A percentile compares a stretch with the other conserved stretches of the same genome.
These are phyloP conservation scores for Leccinum solheimii DNA, from an alignment of 1,284 basidiomycete genomes.

Conservation along the genomic window DNA sequence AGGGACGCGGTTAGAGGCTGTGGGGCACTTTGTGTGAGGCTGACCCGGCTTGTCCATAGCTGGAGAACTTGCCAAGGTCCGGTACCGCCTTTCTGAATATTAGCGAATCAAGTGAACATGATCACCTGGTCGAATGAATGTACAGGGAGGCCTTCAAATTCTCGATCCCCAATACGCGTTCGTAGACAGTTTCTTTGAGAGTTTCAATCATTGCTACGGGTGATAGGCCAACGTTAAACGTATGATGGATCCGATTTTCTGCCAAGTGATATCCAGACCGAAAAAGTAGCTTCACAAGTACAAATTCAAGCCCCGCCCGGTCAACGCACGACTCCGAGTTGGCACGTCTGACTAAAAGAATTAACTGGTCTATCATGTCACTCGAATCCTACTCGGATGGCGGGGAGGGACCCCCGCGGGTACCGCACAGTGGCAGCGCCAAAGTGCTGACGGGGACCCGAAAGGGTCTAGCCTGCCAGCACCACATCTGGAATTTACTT, in stretches of 20 bases:
- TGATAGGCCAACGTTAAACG: not conserved
- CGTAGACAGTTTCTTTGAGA: not conserved
- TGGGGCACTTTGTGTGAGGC: not conserved
- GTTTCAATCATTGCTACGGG: not conserved
- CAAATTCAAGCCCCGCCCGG: not conserved
- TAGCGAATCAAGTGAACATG: not conserved
- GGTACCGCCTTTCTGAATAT: not conserved
- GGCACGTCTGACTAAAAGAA: no score
- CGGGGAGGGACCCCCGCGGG: no score
- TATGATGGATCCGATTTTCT: not conserved
- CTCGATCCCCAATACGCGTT: not conserved
- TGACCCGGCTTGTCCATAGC: not conserved
- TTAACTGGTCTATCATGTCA: no score
- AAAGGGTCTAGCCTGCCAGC: no score
- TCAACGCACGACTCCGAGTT: no score
- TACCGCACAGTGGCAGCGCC: no score
- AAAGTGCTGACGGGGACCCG: no score
- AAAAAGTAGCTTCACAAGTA: not conserved
- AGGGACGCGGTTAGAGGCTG: not conserved
- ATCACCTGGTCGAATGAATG: not conserved
- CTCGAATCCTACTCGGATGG: no score
- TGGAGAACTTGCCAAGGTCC: not conserved
- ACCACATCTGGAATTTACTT: no score
- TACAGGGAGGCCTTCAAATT: not conserved
- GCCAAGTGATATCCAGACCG: not conserved